Percentiles rank a stretch among this genome's conserved stretches.
Conservation (phyloP, 768 basidiomycete species). For the Agaricus subrufescens region DNA sequence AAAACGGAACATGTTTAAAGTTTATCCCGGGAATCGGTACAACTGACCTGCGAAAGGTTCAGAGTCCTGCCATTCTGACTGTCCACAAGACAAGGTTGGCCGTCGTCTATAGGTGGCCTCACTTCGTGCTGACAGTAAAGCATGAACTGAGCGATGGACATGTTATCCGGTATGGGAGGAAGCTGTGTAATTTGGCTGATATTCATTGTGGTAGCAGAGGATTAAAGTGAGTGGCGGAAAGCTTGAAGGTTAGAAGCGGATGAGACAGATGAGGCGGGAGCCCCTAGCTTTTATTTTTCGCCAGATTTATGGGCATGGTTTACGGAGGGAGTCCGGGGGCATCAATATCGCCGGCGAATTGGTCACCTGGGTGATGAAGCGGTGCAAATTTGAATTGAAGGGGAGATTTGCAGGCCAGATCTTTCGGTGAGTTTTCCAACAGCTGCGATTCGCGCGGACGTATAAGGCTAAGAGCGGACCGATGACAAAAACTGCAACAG, state of each 20-base stretch:
- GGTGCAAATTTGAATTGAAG: background rate
- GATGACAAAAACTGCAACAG: too few species aligned
- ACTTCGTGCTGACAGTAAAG: conserved; percentile 43
- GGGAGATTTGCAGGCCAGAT: background rate
- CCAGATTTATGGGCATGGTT: background rate
- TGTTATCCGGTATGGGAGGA: conserved; percentile 46
- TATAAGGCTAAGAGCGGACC: too few species aligned
- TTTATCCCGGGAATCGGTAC: background rate
- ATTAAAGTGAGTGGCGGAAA: conserved; percentile 2
- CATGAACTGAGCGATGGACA: conserved; percentile 55
- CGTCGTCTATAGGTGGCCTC: conserved; percentile 29
- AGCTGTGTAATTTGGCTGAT: conserved; percentile 18
- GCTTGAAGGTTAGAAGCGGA: conserved; percentile 5
- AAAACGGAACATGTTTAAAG: background rate
- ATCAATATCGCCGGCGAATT: background rate
- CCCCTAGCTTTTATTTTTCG: background rate
- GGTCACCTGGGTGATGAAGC: too few species aligned
- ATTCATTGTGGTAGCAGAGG: conserved; percentile 17
- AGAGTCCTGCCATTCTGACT: conserved; percentile 37
- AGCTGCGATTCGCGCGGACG: too few species aligned
- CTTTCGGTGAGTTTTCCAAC: too few species aligned
- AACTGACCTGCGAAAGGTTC: background rate
- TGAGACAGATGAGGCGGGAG: conserved; percentile 2
- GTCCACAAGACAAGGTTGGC: conserved; percentile 47
- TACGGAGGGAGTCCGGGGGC: background rate